phyloP scores from a whole-genome alignment of 2,329 filamentous ascomycete species.

The Fusarium verrucosum region DNA sequence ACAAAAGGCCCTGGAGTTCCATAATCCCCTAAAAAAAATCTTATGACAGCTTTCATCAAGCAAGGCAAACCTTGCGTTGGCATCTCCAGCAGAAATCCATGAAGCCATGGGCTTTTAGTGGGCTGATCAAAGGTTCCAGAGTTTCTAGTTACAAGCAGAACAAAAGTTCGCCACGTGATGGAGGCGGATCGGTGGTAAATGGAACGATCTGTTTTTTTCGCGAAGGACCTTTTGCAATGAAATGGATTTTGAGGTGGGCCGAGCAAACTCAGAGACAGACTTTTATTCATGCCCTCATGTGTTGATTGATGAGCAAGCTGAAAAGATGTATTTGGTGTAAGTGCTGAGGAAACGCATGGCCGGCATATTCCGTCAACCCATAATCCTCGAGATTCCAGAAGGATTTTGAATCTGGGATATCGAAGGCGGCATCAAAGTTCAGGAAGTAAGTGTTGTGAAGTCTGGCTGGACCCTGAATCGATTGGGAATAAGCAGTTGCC shows the following conservation, averaged over 20 bases:
- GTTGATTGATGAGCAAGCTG: neutral
- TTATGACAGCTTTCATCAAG: neutral
- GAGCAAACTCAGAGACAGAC: neutral
- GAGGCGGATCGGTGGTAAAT: conserved; percentile 9
- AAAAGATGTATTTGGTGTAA: neutral
- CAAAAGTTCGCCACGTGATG: conserved; percentile 36
- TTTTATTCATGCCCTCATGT: neutral
- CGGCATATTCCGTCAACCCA: neutral
- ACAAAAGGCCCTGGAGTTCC: neutral
- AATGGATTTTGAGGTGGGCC: conserved; percentile 4
- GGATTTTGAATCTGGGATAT: conserved; percentile 1
- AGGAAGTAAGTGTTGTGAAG: neutral
- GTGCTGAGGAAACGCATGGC: neutral
- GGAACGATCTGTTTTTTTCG: conserved; percentile 16
- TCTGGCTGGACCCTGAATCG: conserved; percentile 21
- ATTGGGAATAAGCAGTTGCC: conserved; percentile 6
- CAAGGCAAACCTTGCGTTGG: neutral
- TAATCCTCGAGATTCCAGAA: conserved; percentile 14
- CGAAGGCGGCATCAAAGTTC: conserved; percentile 2
- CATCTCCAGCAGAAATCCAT: conserved; percentile 11
- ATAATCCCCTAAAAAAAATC: neutral
- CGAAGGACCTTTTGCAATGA: conserved; percentile 30
- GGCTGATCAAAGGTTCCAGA: conserved; percentile 33
- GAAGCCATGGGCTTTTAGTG: conserved; percentile 10
- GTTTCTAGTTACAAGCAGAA: conserved; percentile 19